A percentile compares a stretch with the other conserved stretches of the same genome.
Evolutionary conservation across 345 rosid genomes (phyloP).

Genomic region (Syzygium jambos): DNA sequence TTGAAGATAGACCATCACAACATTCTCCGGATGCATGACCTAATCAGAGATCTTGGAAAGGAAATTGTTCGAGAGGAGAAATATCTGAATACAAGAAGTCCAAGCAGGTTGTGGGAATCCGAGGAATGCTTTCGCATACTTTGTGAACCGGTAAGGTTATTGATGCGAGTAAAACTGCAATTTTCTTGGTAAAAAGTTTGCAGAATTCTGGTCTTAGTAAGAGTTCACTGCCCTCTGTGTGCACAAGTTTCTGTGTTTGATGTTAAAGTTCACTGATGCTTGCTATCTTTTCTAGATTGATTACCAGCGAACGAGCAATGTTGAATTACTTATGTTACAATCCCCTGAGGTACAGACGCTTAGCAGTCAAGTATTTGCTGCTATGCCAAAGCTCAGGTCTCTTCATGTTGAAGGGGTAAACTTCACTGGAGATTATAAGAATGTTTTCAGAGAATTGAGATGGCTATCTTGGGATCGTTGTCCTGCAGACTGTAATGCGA

Average conservation of each 20-base stretch:
- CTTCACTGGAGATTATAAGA: background rate
- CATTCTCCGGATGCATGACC: background rate
- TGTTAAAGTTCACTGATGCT: background rate
- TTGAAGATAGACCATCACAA: background rate
- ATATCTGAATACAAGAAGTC: fast-evolving
- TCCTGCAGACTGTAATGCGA: background rate
- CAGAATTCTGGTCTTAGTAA: background rate
- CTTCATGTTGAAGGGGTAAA: background rate
- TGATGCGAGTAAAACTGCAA: background rate
- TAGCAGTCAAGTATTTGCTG: background rate
- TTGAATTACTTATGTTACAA: background rate
- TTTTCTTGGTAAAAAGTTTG: background rate
- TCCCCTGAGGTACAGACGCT: background rate
- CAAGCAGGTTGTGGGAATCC: background rate
- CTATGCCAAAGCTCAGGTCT: background rate
- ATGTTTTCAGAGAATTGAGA: background rate
- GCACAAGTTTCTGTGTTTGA: background rate
- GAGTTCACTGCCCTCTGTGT: background rate
- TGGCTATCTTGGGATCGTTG: slow-evolving; percentile 1
- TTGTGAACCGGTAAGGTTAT: background rate
- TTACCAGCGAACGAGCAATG: background rate
- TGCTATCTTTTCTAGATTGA: background rate
- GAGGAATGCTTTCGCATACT: background rate
- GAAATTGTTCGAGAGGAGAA: background rate
- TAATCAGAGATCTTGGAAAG: background rate